Evolutionary conservation across 116 monocot species (phyloP), one percentile per base, ranked within the genome.

Genomic region (Thalassia testudinum): DNA sequence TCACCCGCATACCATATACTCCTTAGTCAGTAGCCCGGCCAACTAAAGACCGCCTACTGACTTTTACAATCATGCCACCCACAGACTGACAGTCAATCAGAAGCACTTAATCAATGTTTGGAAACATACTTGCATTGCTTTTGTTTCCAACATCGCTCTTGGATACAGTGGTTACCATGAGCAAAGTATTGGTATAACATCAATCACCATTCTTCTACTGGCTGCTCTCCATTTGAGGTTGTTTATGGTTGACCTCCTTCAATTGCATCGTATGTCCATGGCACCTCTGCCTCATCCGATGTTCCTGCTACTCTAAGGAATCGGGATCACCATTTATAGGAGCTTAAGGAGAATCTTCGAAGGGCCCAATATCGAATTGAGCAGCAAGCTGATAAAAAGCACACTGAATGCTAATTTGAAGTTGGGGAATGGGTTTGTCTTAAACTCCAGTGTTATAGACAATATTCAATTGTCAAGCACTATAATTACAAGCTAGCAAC

Each of bases 81-180:
- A 10, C 58, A 45, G 24, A 37, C 26, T 24, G 17, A 59, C 14
- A 25, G 58, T 3, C 58, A 59, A 59, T 44, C 26, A 24, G 58
- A 59, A 18, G 58, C 44, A 7, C 14, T 59, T 1, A 59, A 59
- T 26, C 29, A 23, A 44, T 22, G 44, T 44, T 26, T 45, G 12
- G 42, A 59, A 44, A 59, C 29, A 34, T 45, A 59, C 24, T 37
- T 59, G 10, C 3, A 15, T 5, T 47, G 45, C 24, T 44, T 59
- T 17, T 7, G 1, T 12, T 24, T 6, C 16, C 12, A 47, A 40
- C 22, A 20, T 8, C 11, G 2, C 22, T 6, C 1, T 1, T 59
- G 42, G 42, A 15, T 24, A 17, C 8, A 26, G 3, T 59, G 26
- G 44, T 5, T 59, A 5, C 11, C 44, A 1, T 59, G 7, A 43